phyloP scores from a whole-genome alignment of 1,284 basidiomycete species.

The Heterobasidion parviporum region DNA sequence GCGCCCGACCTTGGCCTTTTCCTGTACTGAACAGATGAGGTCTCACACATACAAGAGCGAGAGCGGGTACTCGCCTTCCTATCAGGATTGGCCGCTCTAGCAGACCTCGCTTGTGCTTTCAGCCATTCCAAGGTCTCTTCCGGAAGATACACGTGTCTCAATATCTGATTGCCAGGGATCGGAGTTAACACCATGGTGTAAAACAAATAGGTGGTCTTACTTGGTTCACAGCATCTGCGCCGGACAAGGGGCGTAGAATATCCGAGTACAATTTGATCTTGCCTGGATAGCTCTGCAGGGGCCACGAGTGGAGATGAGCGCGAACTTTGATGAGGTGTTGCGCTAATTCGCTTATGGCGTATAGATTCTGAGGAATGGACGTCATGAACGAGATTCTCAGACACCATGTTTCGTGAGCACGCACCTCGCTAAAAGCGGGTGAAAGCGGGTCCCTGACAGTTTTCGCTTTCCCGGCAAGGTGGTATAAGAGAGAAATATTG shows the following conservation, averaged over 20 bases:
- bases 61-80: slow-evolving; percentile 6
- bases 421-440: slow-evolving; percentile 60
- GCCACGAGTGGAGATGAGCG: slow-evolving; percentile 67
- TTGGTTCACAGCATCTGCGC: slow-evolving; percentile 53
- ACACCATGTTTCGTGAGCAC: slow-evolving; percentile 8
- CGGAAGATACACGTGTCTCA: slow-evolving; percentile 58
- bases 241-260: slow-evolving; percentile 66
- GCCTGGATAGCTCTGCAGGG: slow-evolving; percentile 72
- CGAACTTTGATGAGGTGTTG: slow-evolving; percentile 77
- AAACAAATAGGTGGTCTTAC: slow-evolving; percentile 21
- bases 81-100: slow-evolving; percentile 14
- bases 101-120: slow-evolving; percentile 24
- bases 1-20: slow-evolving; percentile 24
- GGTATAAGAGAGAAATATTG: slow-evolving; percentile 78
- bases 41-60: slow-evolving; percentile 4
- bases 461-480: slow-evolving; percentile 80
- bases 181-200: neutral
- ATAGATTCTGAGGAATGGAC: slow-evolving; percentile 62
- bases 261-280: slow-evolving; percentile 77
- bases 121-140: slow-evolving; percentile 52
- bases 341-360: slow-evolving; percentile 83
- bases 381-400: slow-evolving; percentile 2
- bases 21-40: slow-evolving; percentile 3
- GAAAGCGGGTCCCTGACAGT: slow-evolving; percentile 77
- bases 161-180: slow-evolving; percentile 32